These are phyloP conservation scores for Chamaecrista fasciculata DNA, from an alignment of 306 rosid genomes.

Conservation along the genomic window DNA sequence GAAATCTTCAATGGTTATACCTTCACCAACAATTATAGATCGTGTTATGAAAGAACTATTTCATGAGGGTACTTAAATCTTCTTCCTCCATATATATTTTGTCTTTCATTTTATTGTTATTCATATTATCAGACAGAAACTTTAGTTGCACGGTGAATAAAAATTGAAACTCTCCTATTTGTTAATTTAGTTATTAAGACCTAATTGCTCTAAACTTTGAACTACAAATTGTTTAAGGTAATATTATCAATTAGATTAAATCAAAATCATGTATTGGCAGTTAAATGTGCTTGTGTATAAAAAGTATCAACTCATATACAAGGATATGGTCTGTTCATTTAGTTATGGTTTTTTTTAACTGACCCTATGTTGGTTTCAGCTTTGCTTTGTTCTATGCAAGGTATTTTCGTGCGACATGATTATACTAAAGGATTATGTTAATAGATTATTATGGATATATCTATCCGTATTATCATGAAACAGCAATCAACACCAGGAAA, in stretches of 20 bases:
- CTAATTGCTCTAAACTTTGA: background rate
- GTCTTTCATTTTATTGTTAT: slow-evolving; percentile 18
- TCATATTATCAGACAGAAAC: background rate
- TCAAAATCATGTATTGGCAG: background rate
- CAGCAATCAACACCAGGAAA: background rate
- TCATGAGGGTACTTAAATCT: slow-evolving; percentile 62
- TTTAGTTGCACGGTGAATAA: background rate
- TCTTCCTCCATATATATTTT: slow-evolving; percentile 21
- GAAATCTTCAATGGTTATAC: slow-evolving; percentile 68
- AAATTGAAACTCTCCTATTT: background rate
- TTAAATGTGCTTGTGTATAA: background rate
- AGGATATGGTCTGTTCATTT: background rate
- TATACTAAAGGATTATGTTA: background rate
- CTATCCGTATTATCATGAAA: background rate
- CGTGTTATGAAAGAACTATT: slow-evolving; percentile 90
- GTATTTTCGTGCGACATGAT: background rate
- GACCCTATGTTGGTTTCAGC: background rate
- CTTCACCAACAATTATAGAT: slow-evolving; percentile 88
- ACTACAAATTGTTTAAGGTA: background rate
- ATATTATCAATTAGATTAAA: background rate
- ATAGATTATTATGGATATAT: background rate
- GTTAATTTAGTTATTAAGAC: background rate
- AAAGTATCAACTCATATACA: background rate
- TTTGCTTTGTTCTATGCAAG: background rate
- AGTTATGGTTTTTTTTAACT: background rate